Evolutionary conservation across 2,329 filamentous ascomycete genomes (phyloP), one percentile per base, ranked within the genome.

Genomic region (Botrytis tulipae): DNA sequence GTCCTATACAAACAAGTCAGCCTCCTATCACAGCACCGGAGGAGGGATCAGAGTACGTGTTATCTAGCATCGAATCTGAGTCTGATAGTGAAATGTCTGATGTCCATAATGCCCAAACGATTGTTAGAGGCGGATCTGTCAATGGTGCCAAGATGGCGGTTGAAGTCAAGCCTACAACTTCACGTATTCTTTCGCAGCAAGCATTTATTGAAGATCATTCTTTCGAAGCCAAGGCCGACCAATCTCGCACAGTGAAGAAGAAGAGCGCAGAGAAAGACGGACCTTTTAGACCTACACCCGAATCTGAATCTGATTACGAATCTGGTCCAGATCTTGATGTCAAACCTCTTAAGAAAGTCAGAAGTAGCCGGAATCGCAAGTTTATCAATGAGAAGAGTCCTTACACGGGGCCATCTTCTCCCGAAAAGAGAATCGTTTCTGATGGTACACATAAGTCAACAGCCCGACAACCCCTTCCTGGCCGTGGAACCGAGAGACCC

Each of bases 231-330:
- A 57, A 40, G n/a, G n/a, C 32, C 20, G 25, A 20, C 1, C 46
- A 16, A 65, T 1, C 32, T 51, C 59, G 35, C 18, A n/a, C 12
- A 18, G 22, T n/a, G 20, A 73, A 44, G 48, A 75, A 75, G 75
- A 76, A 78, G 76, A 77, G 74, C 37, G 72, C 46, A 18, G 70
- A 79, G 68, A 76, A 79, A 68, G 76, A 75, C 59, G 75, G 73
- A 32, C 46, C 44, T 32, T 79, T 77, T 57, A 75, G 75, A 42
- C 78, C 76, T 48, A 54, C 54, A 35, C 44, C 60, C 29, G 74
- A 76, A 20, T 63, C 74, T 16, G 75, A 73, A 25, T 75, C 76
- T 7, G 76, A 76, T 7, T 71, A 73, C 25, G 76, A 77, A 18
- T 75, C 75, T n/a, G 75, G 10, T 63, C 69, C 48, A 54, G 51